Evolutionary conservation across 2,329 filamentous ascomycete genomes (phyloP).

Genomic region (Thielaviopsis ethacetica): DNA sequence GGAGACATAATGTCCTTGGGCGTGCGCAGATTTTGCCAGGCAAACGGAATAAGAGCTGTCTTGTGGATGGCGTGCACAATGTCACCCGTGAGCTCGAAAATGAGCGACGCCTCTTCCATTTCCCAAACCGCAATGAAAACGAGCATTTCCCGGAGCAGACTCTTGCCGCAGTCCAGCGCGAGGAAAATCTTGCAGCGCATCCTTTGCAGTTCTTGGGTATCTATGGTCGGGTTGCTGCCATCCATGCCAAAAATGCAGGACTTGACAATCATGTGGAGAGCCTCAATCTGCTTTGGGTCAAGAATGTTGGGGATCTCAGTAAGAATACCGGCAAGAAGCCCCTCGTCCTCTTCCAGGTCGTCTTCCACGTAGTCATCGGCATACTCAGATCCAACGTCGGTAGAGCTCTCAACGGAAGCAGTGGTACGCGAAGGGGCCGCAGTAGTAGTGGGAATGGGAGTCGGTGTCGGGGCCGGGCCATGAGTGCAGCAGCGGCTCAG

Average conservation of each 20-base stretch:
- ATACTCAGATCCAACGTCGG: slow-evolving; percentile 9
- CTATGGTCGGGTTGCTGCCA: slow-evolving; percentile 23
- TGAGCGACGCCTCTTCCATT: slow-evolving; percentile 78
- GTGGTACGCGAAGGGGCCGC: not conserved
- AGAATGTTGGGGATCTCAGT: slow-evolving; percentile 91
- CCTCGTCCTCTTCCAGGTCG: slow-evolving; percentile 53
- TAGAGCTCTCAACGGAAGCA: slow-evolving; percentile 5
- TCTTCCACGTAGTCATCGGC: slow-evolving; percentile 35
- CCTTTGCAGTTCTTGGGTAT: slow-evolving; percentile 62
- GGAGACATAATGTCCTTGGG: slow-evolving; percentile 94
- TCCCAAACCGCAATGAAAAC: slow-evolving; percentile 98
- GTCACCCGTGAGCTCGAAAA: slow-evolving; percentile 92
- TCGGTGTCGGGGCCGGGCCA: slow-evolving; percentile 1
- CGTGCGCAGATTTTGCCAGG: slow-evolving; percentile 80
- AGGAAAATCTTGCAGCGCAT: slow-evolving; percentile 80
- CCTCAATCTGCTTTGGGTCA: slow-evolving; percentile 88
- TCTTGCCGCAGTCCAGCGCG: slow-evolving; percentile 78
- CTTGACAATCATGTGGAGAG: slow-evolving; percentile 93
- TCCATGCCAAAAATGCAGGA: slow-evolving; percentile 78
- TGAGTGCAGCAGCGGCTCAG: slow-evolving; percentile 8
- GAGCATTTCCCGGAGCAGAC: slow-evolving; percentile 73
- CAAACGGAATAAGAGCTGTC: slow-evolving; percentile 76
- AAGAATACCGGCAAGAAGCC: slow-evolving; percentile 65
- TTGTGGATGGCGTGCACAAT: slow-evolving; percentile 88
- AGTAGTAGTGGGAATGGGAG: not conserved